Percentiles rank a stretch among this genome's conserved stretches.
phyloP scores from a whole-genome alignment of 1,284 basidiomycete genomes.

The Cutaneotrichosporon mucoides region DNA sequence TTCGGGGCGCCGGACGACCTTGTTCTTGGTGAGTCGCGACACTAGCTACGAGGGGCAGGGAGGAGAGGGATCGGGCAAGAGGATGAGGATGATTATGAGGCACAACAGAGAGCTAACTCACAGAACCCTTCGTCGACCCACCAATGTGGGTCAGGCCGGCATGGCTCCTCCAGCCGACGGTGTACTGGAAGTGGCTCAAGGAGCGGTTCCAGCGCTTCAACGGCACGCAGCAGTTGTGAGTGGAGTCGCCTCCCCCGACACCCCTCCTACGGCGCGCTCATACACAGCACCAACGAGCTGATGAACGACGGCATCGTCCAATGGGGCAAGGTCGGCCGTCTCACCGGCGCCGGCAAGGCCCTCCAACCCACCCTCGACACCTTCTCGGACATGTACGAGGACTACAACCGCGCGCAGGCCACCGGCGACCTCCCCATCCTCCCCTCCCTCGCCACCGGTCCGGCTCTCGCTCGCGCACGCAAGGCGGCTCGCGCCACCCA shows the following conservation, averaged over 20 bases:
- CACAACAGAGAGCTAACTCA: background rate
- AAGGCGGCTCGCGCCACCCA: background rate
- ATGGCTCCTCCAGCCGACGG: conserved; percentile 1
- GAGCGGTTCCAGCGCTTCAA: conserved; percentile 3
- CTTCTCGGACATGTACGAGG: conserved; percentile 1
- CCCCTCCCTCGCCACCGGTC: background rate
- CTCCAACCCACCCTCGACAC: background rate
- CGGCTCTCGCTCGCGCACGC: conserved; percentile 3
- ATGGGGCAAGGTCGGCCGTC: background rate
- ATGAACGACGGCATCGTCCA: background rate
- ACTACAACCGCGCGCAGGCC: conserved; percentile 14
- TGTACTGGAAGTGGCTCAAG: background rate
- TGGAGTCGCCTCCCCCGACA: too few species aligned
- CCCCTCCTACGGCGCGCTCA: background rate
- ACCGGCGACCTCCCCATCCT: background rate
- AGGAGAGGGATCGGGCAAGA: too few species aligned
- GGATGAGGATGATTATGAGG: too few species aligned
- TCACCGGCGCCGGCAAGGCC: background rate
- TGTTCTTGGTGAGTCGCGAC: conserved; percentile 11
- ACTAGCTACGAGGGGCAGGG: too few species aligned
- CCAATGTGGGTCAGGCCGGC: background rate
- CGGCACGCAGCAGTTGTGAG: background rate
- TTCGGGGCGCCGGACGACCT: background rate
- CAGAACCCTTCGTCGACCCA: conserved; percentile 16
- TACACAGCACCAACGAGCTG: background rate